Evolutionary conservation across 768 basidiomycete species (phyloP), one percentile per base, ranked within the genome.

Genomic region (Mycena vulgaris): DNA sequence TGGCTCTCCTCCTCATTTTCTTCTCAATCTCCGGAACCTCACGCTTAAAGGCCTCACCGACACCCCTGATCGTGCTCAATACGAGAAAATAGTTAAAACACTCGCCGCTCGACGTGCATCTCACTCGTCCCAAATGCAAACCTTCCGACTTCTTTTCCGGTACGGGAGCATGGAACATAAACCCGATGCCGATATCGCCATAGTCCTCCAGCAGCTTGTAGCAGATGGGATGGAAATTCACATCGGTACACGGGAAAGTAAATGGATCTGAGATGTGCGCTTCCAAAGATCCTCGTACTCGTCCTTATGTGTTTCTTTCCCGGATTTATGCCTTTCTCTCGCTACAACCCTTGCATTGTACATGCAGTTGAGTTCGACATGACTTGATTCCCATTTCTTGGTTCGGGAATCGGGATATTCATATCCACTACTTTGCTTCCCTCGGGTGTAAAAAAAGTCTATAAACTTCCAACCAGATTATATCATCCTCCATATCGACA

Each of bases 181-280:
- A 9, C 53, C 31, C 31, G 37, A 40, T 30, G 23, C 23, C 14
- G 25, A 27, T 19, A 19, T 58, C 17, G 2, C 28, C 25, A 17
- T 14, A 6, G 13, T 14, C 2, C 14, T 58, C 9, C 56, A 25
- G 5, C 37, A 58, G 39, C 56, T 58, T 23, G 23, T 30, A 2
- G 56, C 35, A n/a, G 56, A 42, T 19, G 56, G 56, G 25, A 40
- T 58, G 56, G 19, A 58, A 19, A 58, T 58, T 28, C 56, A 58
- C 25, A 28, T 58, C 31, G 35, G 55, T 2, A 33, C 28, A 16
- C 11, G 14, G 23, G 21, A 11, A 39, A 25, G 13, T 3, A 56
- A 56, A 14, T 39, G 3, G n/a, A 7, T 56, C n/a, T 56, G 35
- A 58, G 19, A 33, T 35, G n/a, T 31, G 17, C 7, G 51, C 2